Conservation (phyloP, 345 rosid species). For the Citrus inodora region DNA sequence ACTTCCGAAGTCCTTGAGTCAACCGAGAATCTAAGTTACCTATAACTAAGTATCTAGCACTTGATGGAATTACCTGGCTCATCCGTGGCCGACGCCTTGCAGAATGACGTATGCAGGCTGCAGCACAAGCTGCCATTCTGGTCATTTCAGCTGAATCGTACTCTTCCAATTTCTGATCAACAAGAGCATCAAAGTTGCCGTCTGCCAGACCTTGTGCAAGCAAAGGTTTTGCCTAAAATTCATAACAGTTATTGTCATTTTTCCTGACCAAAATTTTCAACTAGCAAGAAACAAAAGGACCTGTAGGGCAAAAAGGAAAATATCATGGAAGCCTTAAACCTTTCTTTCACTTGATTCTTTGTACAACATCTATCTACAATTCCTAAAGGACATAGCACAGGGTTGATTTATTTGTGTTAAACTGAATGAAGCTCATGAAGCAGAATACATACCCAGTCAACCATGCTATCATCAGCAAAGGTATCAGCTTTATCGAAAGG, state of each 20-base stretch:
- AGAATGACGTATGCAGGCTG: conserved; percentile 75
- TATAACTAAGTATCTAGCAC: conserved; percentile 6
- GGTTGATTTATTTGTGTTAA: not conserved
- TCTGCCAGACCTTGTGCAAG: conserved; percentile 52
- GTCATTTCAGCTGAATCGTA: conserved; percentile 52
- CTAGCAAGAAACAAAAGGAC: not conserved
- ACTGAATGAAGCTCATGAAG: not conserved
- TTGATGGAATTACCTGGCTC: conserved; percentile 64
- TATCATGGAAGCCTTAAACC: not conserved
- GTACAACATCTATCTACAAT: not conserved
- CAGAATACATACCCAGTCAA: conserved; percentile 72
- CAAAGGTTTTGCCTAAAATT: conserved; percentile 72
- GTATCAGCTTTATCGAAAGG: conserved; percentile 53
- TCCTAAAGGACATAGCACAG: not conserved
- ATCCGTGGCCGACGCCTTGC: conserved; percentile 69
- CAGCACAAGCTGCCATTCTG: conserved; percentile 76
- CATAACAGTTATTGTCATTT: conserved; percentile 11
- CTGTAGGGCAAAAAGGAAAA: not conserved
- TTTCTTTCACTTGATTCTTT: not conserved
- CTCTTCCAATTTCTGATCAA: conserved; percentile 52
- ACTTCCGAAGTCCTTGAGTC: not conserved
- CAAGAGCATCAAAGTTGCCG: conserved; percentile 45
- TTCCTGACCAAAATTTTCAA: not conserved
- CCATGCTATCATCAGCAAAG: conserved; percentile 68
- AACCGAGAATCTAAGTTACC: not conserved